phyloP scores from a whole-genome alignment of 176 grass and related monocot genomes.

The Secale cereale region DNA sequence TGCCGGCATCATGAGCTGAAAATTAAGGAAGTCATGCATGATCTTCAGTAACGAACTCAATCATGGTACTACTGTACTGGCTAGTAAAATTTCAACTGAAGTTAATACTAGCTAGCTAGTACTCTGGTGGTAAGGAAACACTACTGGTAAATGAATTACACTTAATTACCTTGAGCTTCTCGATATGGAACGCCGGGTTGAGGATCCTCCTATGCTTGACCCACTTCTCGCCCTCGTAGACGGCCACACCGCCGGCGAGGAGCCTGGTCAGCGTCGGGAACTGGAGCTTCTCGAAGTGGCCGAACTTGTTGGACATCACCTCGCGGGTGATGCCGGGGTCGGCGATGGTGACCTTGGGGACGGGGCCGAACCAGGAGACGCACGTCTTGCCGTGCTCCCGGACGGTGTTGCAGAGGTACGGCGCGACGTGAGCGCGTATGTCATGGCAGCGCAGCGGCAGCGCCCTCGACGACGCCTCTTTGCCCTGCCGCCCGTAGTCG shows the following conservation, averaged over 20 bases:
- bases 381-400: slow-evolving; percentile 40
- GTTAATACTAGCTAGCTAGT: no score
- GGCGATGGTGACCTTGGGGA: neutral
- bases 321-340: neutral
- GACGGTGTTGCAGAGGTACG: slow-evolving; percentile 20
- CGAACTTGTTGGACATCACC: slow-evolving; percentile 46
- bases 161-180: neutral
- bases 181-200: neutral
- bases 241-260: neutral
- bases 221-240: neutral
- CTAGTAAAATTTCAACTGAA: no score
- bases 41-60: neutral
- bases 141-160: neutral
- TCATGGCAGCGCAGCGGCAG: slow-evolving; percentile 23
- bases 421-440: slow-evolving; percentile 27
- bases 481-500: neutral
- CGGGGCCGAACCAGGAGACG: slow-evolving; percentile 2
- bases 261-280: neutral
- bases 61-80: no score
- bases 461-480: neutral
- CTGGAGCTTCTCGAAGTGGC: slow-evolving; percentile 37
- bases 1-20: neutral
- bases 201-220: neutral
- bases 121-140: no score
- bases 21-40: neutral